A percentile compares a stretch with the other conserved stretches of the same genome.
Evolutionary conservation across 805 yeast species (phyloP).

Genomic region (Starmerella tilneyi): DNA sequence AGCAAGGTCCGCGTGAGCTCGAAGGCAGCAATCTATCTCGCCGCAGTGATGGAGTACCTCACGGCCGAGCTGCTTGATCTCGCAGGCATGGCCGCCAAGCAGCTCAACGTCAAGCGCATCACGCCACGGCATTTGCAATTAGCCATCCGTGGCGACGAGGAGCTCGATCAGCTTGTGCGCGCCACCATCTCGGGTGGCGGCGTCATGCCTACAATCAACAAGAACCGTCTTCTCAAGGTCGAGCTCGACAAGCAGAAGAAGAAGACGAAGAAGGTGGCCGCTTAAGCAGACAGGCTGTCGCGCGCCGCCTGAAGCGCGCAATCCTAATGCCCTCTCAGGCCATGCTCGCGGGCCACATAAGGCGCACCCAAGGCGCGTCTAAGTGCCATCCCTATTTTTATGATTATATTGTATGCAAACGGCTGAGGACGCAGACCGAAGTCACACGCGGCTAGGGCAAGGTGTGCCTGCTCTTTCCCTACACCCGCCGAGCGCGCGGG

Average conservation of each 20-base stretch:
- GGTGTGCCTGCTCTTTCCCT: too few species aligned
- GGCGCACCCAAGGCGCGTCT: too few species aligned
- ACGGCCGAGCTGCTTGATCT: constrained; percentile 97
- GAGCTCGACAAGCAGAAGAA: constrained; percentile 33
- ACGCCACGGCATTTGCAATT: constrained; percentile 97
- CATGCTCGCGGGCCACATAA: too few species aligned
- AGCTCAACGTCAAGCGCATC: constrained; percentile 97
- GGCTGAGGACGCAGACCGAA: too few species aligned
- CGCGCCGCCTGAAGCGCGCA: background rate
- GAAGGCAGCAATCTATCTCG: constrained; percentile 95
- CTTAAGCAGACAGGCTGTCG: background rate
- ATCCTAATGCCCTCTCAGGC: too few species aligned
- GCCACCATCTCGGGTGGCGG: constrained; percentile 99
- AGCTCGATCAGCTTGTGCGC: constrained; percentile 83
- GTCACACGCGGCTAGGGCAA: too few species aligned
- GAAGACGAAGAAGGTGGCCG: constrained; percentile 23
- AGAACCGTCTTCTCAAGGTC: constrained; percentile 71
- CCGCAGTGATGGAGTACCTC: constrained; percentile 92
- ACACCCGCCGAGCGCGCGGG: too few species aligned
- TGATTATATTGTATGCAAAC: too few species aligned
- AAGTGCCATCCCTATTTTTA: too few species aligned
- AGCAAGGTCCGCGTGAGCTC: constrained; percentile 78
- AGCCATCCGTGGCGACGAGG: constrained; percentile 98
- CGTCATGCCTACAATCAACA: constrained; percentile 96
- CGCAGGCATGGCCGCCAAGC: constrained; percentile 99